Conservation (phyloP, 169 alveolate genomes). For the Perkinsus olseni region DNA sequence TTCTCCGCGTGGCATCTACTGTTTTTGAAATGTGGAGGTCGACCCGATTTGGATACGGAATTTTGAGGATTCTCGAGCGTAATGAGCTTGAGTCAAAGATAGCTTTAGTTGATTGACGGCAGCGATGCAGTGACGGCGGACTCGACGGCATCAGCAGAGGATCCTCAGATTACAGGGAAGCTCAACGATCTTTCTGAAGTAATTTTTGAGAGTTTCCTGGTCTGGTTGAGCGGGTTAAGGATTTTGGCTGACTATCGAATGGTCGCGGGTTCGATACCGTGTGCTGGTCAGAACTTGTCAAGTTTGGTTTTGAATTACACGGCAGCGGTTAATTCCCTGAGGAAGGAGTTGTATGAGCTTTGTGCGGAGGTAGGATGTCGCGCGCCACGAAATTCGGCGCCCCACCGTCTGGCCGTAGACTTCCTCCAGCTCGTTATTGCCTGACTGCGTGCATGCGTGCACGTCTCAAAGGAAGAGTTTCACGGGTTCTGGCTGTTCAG, state of each 20-base stretch:
- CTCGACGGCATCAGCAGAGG: background rate
- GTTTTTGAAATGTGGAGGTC: too few relatives aligned
- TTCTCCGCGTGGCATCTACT: too few relatives aligned
- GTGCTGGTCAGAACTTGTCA: background rate
- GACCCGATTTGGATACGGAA: too few relatives aligned
- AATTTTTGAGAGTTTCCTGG: too few relatives aligned
- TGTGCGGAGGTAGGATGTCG: background rate
- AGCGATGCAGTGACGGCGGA: background rate
- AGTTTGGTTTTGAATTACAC: background rate
- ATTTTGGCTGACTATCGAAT: background rate
- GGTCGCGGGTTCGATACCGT: background rate
- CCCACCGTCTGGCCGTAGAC: too few relatives aligned
- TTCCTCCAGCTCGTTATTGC: too few relatives aligned
- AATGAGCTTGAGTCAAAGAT: background rate
- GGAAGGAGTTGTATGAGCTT: background rate
- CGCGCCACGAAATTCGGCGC: conserved; percentile 1
- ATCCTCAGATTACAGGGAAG: background rate
- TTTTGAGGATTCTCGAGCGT: too few relatives aligned
- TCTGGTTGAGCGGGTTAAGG: background rate
- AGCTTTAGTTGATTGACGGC: background rate
- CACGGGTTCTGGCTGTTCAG: too few relatives aligned
- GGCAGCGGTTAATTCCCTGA: background rate
- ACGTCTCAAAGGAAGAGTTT: too few relatives aligned
- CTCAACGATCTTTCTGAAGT: background rate
- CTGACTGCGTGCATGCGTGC: too few relatives aligned